A percentile compares a stretch with the other conserved stretches of the same genome.
Conservation (phyloP, 805 yeast species). For the Metschnikowia reukaufii region DNA sequence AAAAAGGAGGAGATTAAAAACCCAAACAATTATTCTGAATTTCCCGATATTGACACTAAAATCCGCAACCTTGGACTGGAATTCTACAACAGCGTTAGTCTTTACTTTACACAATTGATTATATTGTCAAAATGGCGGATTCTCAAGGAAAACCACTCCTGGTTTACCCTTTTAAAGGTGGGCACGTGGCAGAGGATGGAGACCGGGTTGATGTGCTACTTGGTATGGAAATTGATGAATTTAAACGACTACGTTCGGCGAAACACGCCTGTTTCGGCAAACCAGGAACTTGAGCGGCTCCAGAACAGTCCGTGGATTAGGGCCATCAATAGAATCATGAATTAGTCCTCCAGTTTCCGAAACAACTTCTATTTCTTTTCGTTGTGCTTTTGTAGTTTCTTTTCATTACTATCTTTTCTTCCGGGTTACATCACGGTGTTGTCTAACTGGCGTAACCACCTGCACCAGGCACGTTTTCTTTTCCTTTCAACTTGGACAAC, state of each 20-base stretch:
- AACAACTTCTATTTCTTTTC: neutral
- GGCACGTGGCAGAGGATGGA: slow-evolving; percentile 36
- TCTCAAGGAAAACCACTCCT: slow-evolving; percentile 38
- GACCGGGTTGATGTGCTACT: slow-evolving; percentile 33
- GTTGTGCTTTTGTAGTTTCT: neutral
- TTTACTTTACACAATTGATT: slow-evolving; percentile 35
- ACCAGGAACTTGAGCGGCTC: slow-evolving; percentile 13
- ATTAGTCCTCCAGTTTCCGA: too few relatives aligned
- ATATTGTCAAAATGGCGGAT: slow-evolving; percentile 45
- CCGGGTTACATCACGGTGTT: neutral
- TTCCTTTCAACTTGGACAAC: slow-evolving; percentile 63
- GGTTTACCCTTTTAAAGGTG: slow-evolving; percentile 26
- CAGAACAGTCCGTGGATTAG: slow-evolving; percentile 16
- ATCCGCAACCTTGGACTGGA: slow-evolving; percentile 26
- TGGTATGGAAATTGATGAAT: slow-evolving; percentile 40
- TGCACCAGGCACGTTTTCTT: slow-evolving; percentile 74
- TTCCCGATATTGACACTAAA: too few relatives aligned
- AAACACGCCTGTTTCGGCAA: slow-evolving; percentile 17
- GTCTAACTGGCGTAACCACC: slow-evolving; percentile 47
- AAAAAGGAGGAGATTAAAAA: slow-evolving; percentile 18
- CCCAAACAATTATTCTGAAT: too few relatives aligned
- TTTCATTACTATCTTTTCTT: neutral
- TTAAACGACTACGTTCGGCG: slow-evolving; percentile 31
- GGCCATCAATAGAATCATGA: slow-evolving; percentile 15
- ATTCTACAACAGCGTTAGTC: slow-evolving; percentile 30